phyloP scores from a whole-genome alignment of 2,329 filamentous ascomycete genomes.

The Diaporthe eres region DNA sequence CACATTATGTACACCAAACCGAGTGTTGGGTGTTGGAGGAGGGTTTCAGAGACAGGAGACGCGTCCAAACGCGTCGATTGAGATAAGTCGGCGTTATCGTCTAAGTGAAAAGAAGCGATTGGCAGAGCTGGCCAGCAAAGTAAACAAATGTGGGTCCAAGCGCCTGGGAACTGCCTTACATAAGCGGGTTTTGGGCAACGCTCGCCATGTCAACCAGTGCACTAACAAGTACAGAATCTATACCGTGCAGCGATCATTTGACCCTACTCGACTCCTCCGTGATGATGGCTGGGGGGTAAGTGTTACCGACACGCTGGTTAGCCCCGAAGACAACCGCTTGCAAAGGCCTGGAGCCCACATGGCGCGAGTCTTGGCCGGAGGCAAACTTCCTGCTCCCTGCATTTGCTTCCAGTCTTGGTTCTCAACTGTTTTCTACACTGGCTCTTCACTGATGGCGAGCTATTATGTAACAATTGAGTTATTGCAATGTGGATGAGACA shows the following conservation, averaged over 20 bases:
- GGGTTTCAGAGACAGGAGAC: not conserved
- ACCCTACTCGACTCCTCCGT: not conserved
- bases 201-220: not conserved
- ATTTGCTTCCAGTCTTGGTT: not conserved
- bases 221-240: not conserved
- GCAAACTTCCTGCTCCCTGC: not conserved
- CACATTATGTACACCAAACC: not conserved
- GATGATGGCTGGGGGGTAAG: not conserved
- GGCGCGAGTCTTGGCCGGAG: not conserved
- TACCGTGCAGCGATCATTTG: not conserved
- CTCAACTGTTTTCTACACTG: not conserved
- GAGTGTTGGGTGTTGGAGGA: not conserved
- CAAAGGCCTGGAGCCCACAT: not conserved
- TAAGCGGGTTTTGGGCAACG: not conserved
- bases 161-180: not conserved
- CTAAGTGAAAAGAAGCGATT: not conserved
- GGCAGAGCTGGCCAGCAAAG: not conserved
- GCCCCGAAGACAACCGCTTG: not conserved
- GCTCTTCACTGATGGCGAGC: not conserved
- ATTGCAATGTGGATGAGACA: conserved; percentile 22
- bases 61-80: conserved; percentile 3
- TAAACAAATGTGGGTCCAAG: not conserved
- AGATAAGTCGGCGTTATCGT: conserved; percentile 11
- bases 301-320: not conserved
- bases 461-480: conserved; percentile 9